Evolutionary conservation across 2,329 filamentous ascomycete genomes (phyloP), one percentile per base, ranked within the genome.

Genomic region (Fusarium humuli): DNA sequence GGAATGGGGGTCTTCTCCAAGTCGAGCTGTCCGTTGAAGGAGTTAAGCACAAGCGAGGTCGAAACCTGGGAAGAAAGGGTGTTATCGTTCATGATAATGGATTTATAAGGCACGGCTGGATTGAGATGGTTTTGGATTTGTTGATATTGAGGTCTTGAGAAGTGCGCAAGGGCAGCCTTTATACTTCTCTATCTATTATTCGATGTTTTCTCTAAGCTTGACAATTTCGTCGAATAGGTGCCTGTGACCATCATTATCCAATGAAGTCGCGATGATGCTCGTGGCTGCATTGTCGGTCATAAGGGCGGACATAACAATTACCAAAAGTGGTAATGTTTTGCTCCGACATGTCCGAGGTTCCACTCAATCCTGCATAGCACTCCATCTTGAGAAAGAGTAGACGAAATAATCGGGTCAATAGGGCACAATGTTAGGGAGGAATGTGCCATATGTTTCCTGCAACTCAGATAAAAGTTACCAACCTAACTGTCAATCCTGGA

Each of bases 11-110:
- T 45, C 13, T 68, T 53, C 7, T 65, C 62, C 5, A 70, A 10
- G 2, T 42, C 23, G 0, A 72, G 66, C 3, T 45, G 34, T 13
- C 71, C 30, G 9, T 72, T 65, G 34, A 72, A 70, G 3, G 53
- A 40, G 5, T 67, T 32, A 4, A 72, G 65, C 2, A 72, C 25
- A 18, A 72, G 69, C 0, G 56, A 61, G 2, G 41, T 60, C 1
- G 65, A 50, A 7, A 13, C 42, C 9, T 61, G 30, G 0, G 66
- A 53, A 29, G 27, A 3, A 6, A 29, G 4, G 10, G 3, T 4
- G 22, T 42, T n/a, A 12, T 40, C 23, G 11, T 30, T 23, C 67
- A 70, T 64, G 49, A 8, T 44, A 10, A 13, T 14, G 8, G 7
- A 32, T 22, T 2, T 37, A 11, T 11, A 11, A 37, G 9, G 1